These are phyloP conservation scores for Buxus sempervirens DNA, from an alignment of 164 flowering plant species.

Conservation along the genomic window DNA sequence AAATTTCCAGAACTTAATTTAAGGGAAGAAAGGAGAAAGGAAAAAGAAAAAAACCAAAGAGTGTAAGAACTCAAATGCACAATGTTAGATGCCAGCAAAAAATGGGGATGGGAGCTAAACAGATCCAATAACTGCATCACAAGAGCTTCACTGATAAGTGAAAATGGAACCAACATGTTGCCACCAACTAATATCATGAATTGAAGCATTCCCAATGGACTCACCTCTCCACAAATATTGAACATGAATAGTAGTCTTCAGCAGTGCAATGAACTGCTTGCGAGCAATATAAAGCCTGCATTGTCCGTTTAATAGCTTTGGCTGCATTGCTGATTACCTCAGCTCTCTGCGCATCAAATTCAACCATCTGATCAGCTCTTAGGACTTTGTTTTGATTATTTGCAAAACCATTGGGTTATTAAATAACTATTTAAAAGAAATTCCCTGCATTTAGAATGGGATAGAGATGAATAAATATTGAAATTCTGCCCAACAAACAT, in stretches of 20 bases:
- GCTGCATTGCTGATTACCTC: constrained; percentile 54
- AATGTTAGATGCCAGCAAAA: neutral
- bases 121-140: neutral
- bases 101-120: too few species aligned
- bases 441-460: neutral
- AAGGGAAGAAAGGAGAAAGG: too few species aligned
- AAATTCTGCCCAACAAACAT: too few species aligned
- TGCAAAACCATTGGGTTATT: constrained; percentile 26
- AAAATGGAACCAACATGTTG: neutral
- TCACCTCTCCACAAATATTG: constrained; percentile 77
- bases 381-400: constrained; percentile 81
- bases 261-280: constrained; percentile 46
- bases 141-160: too few species aligned
- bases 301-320: constrained; percentile 51
- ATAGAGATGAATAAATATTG: too few species aligned
- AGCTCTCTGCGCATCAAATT: constrained; percentile 76
- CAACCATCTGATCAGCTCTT: constrained; percentile 95
- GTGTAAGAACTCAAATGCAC: neutral
- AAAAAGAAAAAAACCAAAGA: constrained; percentile 3
- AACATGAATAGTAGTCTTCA: constrained; percentile 47
- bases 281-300: constrained; percentile 51
- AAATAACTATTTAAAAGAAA: neutral
- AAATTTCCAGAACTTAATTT: neutral
- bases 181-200: constrained; percentile 3
- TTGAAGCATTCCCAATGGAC: constrained; percentile 12